Conservation (phyloP, 2,329 filamentous ascomycete species). For the Ceratocystis lukuohia region DNA sequence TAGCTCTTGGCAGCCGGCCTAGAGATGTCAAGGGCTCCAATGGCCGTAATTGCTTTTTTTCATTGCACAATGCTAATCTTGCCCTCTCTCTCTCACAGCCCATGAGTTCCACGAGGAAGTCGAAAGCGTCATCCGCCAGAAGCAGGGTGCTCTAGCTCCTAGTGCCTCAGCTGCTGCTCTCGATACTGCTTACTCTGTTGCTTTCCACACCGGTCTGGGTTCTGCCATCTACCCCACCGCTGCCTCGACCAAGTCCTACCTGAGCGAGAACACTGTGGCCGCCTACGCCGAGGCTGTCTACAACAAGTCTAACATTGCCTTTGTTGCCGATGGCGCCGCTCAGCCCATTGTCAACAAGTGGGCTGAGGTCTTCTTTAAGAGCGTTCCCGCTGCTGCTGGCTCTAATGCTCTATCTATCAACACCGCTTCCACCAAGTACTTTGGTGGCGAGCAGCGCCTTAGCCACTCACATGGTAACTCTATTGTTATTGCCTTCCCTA, state of each 20-base stretch:
- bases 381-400: constrained; percentile 43
- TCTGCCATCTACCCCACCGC: constrained; percentile 59
- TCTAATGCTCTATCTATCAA: constrained; percentile 33
- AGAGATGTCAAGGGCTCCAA: background rate
- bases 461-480: constrained; percentile 65
- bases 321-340: constrained; percentile 79
- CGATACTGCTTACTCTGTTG: constrained; percentile 72
- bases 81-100: constrained; percentile 36
- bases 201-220: constrained; percentile 90
- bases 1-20: background rate
- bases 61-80: constrained; percentile 19
- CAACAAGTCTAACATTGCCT: constrained; percentile 76
- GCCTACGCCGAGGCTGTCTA: constrained; percentile 69
- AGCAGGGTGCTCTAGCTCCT: constrained; percentile 59
- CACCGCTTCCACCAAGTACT: constrained; percentile 65
- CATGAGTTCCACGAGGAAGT: constrained; percentile 88
- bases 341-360: constrained; percentile 69
- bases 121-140: constrained; percentile 58
- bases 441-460: constrained; percentile 86
- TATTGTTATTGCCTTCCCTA: constrained; percentile 75
- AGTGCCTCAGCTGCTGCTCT: constrained; percentile 56
- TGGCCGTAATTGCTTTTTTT: background rate
- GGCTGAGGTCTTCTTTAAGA: constrained; percentile 84
- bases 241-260: constrained; percentile 61
- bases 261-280: constrained; percentile 61